These are phyloP conservation scores for Fusarium virguliforme DNA, from an alignment of 2,329 filamentous ascomycete species.

Conservation along the genomic window DNA sequence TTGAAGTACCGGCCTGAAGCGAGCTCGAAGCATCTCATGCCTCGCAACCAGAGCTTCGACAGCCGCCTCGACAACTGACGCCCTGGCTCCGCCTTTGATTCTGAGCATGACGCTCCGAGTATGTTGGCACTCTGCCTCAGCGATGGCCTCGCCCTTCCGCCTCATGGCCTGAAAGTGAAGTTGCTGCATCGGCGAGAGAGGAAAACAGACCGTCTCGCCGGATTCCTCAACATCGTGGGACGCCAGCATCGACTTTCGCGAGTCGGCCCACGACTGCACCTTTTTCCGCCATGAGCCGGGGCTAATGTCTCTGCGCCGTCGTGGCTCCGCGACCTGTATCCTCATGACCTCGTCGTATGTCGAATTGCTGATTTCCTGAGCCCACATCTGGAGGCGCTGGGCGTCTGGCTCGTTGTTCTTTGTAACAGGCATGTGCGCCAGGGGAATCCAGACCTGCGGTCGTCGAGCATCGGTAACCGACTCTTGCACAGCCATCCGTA, in stretches of 20 bases:
- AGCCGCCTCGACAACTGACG: constrained; percentile 65
- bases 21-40: constrained; percentile 67
- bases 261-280: constrained; percentile 37
- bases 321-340: constrained; percentile 60
- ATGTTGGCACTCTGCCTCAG: constrained; percentile 62
- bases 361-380: constrained; percentile 67
- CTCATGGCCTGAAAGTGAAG: constrained; percentile 68
- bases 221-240: constrained; percentile 47
- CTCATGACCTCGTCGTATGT: constrained; percentile 64
- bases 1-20: constrained; percentile 59
- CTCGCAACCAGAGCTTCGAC: constrained; percentile 65
- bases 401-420: constrained; percentile 60
- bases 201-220: constrained; percentile 58
- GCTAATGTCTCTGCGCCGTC: constrained; percentile 37
- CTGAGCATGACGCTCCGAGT: constrained; percentile 67
- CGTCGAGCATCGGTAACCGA: constrained; percentile 54
- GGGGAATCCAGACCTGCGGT: constrained; percentile 66
- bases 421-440: constrained; percentile 64
- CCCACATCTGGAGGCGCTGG: constrained; percentile 67
- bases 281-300: constrained; percentile 15
- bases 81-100: constrained; percentile 59
- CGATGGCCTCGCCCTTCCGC: constrained; percentile 51
- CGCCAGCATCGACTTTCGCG: constrained; percentile 48
- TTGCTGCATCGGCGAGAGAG: constrained; percentile 69
- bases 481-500: constrained; percentile 60